A percentile compares a stretch with the other conserved stretches of the same genome.
Conservation (phyloP, 2,329 filamentous ascomycete species). For the Calonectria pseudoreteaudii region DNA sequence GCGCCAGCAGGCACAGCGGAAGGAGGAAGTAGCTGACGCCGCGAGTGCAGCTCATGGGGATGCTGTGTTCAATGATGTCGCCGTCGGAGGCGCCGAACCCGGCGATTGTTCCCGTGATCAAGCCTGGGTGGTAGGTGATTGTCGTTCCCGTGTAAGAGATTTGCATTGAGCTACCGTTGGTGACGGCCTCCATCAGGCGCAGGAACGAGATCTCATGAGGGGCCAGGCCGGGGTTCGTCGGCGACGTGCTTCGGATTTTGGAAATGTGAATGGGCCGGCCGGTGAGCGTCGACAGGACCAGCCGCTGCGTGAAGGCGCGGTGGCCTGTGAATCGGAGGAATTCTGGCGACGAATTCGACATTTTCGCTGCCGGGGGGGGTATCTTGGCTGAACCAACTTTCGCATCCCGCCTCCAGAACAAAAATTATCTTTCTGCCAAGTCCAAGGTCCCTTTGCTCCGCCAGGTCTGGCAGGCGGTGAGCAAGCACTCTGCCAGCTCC, state of each 20-base stretch:
- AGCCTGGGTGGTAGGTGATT: slow-evolving; percentile 88
- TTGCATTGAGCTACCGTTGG: slow-evolving; percentile 94
- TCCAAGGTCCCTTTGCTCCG: slow-evolving; percentile 27
- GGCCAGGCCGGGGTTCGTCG: slow-evolving; percentile 87
- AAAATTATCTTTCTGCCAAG: slow-evolving; percentile 54
- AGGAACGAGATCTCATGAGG: slow-evolving; percentile 96
- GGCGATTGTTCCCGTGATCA: slow-evolving; percentile 87
- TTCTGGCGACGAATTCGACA: slow-evolving; percentile 61
- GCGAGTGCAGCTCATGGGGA: slow-evolving; percentile 81
- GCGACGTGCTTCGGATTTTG: slow-evolving; percentile 88
- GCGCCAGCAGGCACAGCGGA: slow-evolving; percentile 88
- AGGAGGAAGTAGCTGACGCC: slow-evolving; percentile 94
- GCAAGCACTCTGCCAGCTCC: neutral
- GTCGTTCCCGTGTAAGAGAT: slow-evolving; percentile 97
- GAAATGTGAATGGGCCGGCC: slow-evolving; percentile 92
- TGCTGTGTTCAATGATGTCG: slow-evolving; percentile 83
- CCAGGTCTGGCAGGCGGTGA: slow-evolving; percentile 47
- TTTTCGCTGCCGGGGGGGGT: slow-evolving; percentile 44
- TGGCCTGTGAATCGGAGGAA: slow-evolving; percentile 86
- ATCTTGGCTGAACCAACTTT: slow-evolving; percentile 34
- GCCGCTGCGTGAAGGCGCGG: slow-evolving; percentile 82
- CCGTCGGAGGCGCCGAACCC: slow-evolving; percentile 77
- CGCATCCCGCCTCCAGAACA: slow-evolving; percentile 36
- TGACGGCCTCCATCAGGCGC: slow-evolving; percentile 91
- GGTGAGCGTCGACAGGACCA: slow-evolving; percentile 91